These are phyloP conservation scores for Aspergillus ruber DNA, from an alignment of 2,329 filamentous ascomycete species.

Conservation along the genomic window DNA sequence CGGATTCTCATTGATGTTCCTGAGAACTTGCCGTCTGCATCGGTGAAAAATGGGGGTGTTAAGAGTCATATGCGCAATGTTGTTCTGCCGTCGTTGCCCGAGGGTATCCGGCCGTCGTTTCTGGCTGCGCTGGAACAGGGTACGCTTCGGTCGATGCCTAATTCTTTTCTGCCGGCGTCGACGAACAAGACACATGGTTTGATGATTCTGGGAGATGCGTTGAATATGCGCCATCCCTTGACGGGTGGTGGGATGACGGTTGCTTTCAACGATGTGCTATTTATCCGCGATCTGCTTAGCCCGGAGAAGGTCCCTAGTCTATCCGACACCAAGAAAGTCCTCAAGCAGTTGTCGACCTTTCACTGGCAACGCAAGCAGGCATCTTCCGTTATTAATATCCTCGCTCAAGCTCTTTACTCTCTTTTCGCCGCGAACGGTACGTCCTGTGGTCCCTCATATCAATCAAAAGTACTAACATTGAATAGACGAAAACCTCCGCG, in stretches of 20 bases:
- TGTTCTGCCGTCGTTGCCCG: conserved; percentile 71
- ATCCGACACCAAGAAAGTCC: conserved; percentile 59
- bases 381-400: conserved; percentile 88
- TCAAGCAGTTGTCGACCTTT: conserved; percentile 64
- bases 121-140: conserved; percentile 68
- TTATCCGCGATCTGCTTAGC: conserved; percentile 67
- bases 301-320: conserved; percentile 64
- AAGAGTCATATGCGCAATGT: conserved; percentile 74
- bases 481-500: conserved; percentile 61
- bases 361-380: conserved; percentile 82
- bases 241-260: conserved; percentile 98
- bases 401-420: conserved; percentile 88
- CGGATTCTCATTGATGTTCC: conserved; percentile 85
- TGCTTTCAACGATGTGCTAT: conserved; percentile 82
- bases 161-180: conserved; percentile 80
- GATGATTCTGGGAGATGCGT: conserved; percentile 81
- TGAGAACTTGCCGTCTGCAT: conserved; percentile 65
- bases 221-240: conserved; percentile 99
- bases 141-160: conserved; percentile 85
- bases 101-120: conserved; percentile 66
- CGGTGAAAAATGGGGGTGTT: conserved; percentile 69
- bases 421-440: conserved; percentile 76
- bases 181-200: conserved; percentile 66
- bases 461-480: neutral
- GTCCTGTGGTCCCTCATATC: conserved; percentile 3